phyloP scores from a whole-genome alignment of 352 stramenopile species.

The Poterioochromonas sp. region DNA sequence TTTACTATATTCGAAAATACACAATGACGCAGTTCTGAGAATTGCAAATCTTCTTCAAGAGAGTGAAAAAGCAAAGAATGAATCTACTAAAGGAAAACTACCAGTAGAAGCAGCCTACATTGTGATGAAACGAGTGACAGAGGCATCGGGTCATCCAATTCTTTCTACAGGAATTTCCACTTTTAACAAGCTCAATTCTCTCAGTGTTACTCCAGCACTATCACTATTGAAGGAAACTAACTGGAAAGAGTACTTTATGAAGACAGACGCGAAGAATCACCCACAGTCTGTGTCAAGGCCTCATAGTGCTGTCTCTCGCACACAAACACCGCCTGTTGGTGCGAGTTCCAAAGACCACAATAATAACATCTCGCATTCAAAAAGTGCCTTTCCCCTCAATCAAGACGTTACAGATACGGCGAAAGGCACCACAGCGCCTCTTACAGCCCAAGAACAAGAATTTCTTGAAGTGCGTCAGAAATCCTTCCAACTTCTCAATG shows the following conservation, averaged over 20 bases:
- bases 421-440: not conserved
- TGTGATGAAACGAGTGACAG: not conserved
- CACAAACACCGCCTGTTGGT: no score
- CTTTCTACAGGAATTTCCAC: not conserved
- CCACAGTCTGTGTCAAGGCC: not conserved
- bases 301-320: no score
- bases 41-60: not conserved
- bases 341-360: not conserved
- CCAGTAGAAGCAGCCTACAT: constrained; percentile 1
- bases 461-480: no score
- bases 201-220: not conserved
- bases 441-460: not conserved
- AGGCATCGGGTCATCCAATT: not conserved
- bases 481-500: no score
- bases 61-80: not conserved
- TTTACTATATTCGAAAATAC: not conserved
- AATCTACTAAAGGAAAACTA: constrained; percentile 6
- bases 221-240: not conserved
- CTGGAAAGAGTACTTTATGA: constrained; percentile 8
- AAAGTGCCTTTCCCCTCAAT: not conserved
- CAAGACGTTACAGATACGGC: not conserved
- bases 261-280: not conserved
- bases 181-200: constrained; percentile 9
- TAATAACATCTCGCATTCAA: not conserved
- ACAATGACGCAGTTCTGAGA: not conserved